Evolutionary conservation across 345 rosid genomes (phyloP), one percentile per base, ranked within the genome.

Genomic region (Carallia brachiata): DNA sequence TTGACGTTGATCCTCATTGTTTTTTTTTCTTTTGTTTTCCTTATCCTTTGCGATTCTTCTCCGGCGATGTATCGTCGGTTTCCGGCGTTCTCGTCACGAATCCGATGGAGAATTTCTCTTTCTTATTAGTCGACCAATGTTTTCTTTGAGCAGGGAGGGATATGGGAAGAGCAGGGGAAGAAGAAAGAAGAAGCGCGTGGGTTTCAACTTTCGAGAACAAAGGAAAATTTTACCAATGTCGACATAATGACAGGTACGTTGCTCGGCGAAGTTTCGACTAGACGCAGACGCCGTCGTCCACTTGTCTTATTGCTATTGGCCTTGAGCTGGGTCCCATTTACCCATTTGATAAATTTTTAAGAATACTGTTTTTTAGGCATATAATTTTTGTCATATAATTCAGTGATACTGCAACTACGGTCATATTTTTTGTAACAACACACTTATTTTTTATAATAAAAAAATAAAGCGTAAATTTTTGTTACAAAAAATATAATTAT

Each of bases 1-100:
- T 79, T 77, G 63, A 91, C 84, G 83, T 91, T 72, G 80, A 91
- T 88, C 87, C 61, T 84, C 98, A 93, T 44, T 16, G 3, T 61
- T 32, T 54, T 56, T 62, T 40, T 40, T 1, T 7, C 2, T 39
- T 39, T 39, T 36, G 6, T 36, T 36, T 2, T 13, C 44, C 23
- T 23, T 23, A 23, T 23, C 23, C 23, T 23, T 32, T 32, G 2
- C 34, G 34, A 32, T 32, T 32, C 2, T 32, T 32, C 4, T 32
- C 52, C 59, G 37, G 70, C 23, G 70, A 72, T 50, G 19, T 16
- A 16, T 6, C 52, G 28, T 15, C 28, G 39, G 28, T 62, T 7
- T 16, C 3, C 23, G 1, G 70, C 13, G 16, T 5, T 67, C 13
- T 15, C 32, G 18, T 19, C 50, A 37, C 17, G 18, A 23, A 37